Evolutionary conservation across 495 filamentous ascomycete species (phyloP).

Genomic region (Xylaria curta): DNA sequence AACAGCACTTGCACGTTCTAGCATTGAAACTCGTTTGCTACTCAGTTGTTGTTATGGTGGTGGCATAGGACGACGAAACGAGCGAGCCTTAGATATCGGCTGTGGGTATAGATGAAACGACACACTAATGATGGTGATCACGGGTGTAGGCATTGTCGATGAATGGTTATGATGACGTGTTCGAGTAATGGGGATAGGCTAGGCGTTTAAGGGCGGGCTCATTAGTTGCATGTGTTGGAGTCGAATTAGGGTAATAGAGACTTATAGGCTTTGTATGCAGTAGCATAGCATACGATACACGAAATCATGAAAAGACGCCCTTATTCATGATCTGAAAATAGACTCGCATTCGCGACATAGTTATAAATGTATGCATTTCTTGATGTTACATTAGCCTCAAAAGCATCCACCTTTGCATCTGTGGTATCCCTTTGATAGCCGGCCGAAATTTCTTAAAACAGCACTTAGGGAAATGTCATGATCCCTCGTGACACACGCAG

Average conservation of each 20-base stretch:
- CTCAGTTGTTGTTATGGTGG: not conserved
- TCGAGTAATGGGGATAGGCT: constrained; percentile 26
- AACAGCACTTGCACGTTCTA: not conserved
- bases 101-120: not conserved
- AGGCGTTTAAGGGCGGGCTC: constrained; percentile 37
- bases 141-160: not conserved
- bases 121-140: not conserved
- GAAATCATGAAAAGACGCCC: not conserved
- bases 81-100: not conserved
- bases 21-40: constrained; percentile 2
- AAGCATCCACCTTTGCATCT: constrained; percentile 17
- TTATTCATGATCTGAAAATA: not conserved
- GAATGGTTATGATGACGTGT: constrained; percentile 20
- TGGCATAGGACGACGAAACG: not conserved
- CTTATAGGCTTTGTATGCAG: constrained; percentile 7
- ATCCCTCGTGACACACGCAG: constrained; percentile 1
- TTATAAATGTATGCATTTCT: constrained; percentile 27
- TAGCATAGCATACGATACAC: constrained; percentile 14
- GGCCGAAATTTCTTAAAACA: constrained; percentile 13
- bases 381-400: constrained; percentile 11
- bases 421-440: constrained; percentile 4
- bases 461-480: constrained; percentile 7
- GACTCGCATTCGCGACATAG: constrained; percentile 8
- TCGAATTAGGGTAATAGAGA: constrained; percentile 36
- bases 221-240: constrained; percentile 31